Percentiles rank a stretch among this genome's conserved stretches.
phyloP scores from a whole-genome alignment of 441 rosid species.

The Viola pubescens region DNA sequence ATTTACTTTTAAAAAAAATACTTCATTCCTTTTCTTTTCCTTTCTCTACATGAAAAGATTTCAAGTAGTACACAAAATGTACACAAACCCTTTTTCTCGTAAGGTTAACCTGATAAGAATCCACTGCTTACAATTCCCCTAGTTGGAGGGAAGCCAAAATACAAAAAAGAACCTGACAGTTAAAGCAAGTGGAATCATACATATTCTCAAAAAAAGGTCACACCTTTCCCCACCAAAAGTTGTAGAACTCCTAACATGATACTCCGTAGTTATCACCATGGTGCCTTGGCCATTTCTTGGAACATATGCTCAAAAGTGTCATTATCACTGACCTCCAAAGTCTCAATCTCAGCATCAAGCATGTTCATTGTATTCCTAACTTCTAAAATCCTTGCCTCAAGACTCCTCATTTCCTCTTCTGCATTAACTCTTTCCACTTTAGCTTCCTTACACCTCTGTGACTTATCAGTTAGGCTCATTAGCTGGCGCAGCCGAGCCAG shows the following conservation, averaged over 20 bases:
- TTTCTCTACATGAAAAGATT: too few relatives aligned
- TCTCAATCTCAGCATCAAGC: conserved; percentile 19
- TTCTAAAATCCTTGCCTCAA: conserved; percentile 23
- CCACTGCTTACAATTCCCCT: too few relatives aligned
- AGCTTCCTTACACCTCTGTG: conserved; percentile 19
- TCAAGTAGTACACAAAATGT: too few relatives aligned
- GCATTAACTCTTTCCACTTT: conserved; percentile 15
- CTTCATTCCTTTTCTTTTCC: too few relatives aligned
- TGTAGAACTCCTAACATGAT: neutral
- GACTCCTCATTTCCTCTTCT: conserved; percentile 15
- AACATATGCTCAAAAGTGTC: conserved; percentile 17
- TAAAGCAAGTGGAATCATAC: neutral
- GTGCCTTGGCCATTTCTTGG: conserved; percentile 20
- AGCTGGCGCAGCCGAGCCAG: conserved; percentile 22
- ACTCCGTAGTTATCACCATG: conserved; percentile 23
- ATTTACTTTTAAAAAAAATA: too few relatives aligned
- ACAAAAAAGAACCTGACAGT: too few relatives aligned
- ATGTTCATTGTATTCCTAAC: conserved; percentile 7
- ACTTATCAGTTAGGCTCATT: conserved; percentile 13
- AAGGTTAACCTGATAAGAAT: too few relatives aligned
- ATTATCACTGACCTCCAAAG: conserved; percentile 1
- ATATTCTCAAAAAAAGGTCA: neutral
- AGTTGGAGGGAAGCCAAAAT: too few relatives aligned
- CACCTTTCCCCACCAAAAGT: neutral
- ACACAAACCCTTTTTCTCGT: too few relatives aligned